A percentile compares a stretch with the other conserved stretches of the same genome.
Evolutionary conservation across 2,329 filamentous ascomycete species (phyloP).

Genomic region (Cladophialophora yegresii): DNA sequence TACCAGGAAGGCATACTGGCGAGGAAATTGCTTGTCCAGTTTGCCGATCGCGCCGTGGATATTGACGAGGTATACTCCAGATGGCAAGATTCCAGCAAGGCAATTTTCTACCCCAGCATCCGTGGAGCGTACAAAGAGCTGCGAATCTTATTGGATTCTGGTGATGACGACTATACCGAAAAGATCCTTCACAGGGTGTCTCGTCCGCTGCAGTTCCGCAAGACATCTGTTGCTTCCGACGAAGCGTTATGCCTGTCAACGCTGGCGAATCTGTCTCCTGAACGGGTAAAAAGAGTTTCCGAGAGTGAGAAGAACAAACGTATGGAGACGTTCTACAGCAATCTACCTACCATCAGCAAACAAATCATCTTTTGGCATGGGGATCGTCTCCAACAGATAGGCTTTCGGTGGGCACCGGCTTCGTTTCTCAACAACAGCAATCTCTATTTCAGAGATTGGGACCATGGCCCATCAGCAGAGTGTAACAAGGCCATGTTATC

Average conservation of each 20-base stretch:
- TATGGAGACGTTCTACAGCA: constrained; percentile 9
- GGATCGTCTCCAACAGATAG: neutral
- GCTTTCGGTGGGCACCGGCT: constrained; percentile 8
- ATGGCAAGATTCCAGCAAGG: constrained; percentile 5
- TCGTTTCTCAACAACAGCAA: constrained; percentile 10
- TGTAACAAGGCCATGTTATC: constrained; percentile 1
- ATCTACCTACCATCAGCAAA: neutral
- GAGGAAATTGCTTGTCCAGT: constrained; percentile 4
- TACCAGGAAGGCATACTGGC: constrained; percentile 10
- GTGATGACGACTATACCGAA: neutral
- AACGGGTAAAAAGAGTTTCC: constrained; percentile 4
- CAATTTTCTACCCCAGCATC: constrained; percentile 1
- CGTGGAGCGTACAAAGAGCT: constrained; percentile 8
- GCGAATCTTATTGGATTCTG: constrained; percentile 8
- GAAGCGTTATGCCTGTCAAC: constrained; percentile 6
- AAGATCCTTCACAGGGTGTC: constrained; percentile 1
- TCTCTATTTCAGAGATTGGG: constrained; percentile 9
- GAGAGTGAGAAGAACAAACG: neutral
- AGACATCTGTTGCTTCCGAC: constrained; percentile 6
- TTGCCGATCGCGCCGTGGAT: neutral
- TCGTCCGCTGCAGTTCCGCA: constrained; percentile 9
- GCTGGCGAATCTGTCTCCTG: neutral
- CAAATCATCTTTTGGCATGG: constrained; percentile 13
- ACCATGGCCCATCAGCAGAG: neutral
- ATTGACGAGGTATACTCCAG: constrained; percentile 7